Base-by-base conservation (phyloP, 805 yeast genomes). In the Starmerella gropengiesseri region DNA sequence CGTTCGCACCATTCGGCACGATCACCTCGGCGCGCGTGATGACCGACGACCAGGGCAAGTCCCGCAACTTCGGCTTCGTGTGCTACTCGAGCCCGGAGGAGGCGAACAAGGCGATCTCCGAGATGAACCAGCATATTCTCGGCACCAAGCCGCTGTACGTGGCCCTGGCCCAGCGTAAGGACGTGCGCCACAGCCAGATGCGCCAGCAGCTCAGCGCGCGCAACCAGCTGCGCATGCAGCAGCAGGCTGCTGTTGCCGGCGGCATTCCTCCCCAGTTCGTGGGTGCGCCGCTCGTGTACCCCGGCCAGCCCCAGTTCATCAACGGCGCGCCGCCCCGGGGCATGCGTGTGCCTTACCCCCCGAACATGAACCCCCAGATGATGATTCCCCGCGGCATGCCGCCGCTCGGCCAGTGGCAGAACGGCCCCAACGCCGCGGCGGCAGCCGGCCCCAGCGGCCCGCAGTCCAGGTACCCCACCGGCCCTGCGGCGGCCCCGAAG, bases 131-230 rank as follows among this genome's bases (percentile, higher is more conserved):
- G 71, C 82, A 86, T 65, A 81, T 89, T 80, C 77, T 91, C 57
- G 79, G 77, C 57, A 85, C 87, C 64, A 91, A 91, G 76, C 98
- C 97, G 60, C 74, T 91, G 63, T 91, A 89, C 66, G 98, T 91
- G 68, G 95, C 96, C 49, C 78, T 91, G 62, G 98, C 98, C 57
- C 98, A 91, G 77, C 83, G 95, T 68, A 89, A 85, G 73, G 98
- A 89, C 58, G 94, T 85, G 46, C 86, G 98, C 77, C 81, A 94
- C 65, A 76, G 84, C 58, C 97, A 91, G 73, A 74, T 91, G 65
- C 89, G 85, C 66, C 97, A 91, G 72, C 97, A 91, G 71, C 82
- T 86, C 63, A 94, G 83, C 68, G 96, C 95, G 55, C 84, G 95
- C 74, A 85, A 84, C 77, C 96, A 89, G 71, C 77, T 87, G 81